Conservation (phyloP, 2,329 filamentous ascomycete genomes). For the Macrophomina tecta region DNA sequence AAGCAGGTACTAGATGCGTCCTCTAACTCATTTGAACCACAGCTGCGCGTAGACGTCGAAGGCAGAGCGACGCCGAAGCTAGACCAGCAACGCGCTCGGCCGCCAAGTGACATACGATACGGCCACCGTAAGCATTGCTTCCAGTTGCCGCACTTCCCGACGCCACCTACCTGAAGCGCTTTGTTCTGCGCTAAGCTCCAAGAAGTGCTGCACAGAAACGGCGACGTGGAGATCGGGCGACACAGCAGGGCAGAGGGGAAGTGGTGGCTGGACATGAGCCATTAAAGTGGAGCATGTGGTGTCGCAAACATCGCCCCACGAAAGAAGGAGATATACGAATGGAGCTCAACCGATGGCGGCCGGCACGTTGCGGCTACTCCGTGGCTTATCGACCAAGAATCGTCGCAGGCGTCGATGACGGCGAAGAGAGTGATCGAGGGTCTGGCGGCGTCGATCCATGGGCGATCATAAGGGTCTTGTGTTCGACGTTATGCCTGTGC, state of each 20-base stretch:
- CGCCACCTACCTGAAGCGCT: neutral
- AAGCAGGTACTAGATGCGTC: neutral
- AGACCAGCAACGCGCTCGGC: neutral
- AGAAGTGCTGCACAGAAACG: constrained; percentile 12
- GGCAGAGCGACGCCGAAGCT: neutral
- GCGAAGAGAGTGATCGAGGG: constrained; percentile 1
- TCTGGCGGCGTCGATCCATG: constrained; percentile 10
- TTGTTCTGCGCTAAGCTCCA: neutral
- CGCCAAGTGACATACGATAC: neutral
- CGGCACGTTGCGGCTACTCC: neutral
- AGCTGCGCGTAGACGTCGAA: neutral
- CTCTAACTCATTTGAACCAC: neutral
- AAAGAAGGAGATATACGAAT: neutral
- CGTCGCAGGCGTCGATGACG: neutral
- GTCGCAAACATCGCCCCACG: neutral
- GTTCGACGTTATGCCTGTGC: constrained; percentile 19
- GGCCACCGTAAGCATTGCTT: neutral
- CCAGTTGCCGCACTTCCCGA: neutral
- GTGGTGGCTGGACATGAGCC: neutral
- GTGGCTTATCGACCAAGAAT: neutral
- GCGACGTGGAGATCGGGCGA: neutral
- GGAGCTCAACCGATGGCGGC: neutral
- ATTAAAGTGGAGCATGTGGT: constrained; percentile 14
- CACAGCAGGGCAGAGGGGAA: neutral
- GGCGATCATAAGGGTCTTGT: constrained; percentile 22